These are phyloP conservation scores for Penicillium sp. DNA, from an alignment of 2,329 filamentous ascomycete species.

Conservation along the genomic window DNA sequence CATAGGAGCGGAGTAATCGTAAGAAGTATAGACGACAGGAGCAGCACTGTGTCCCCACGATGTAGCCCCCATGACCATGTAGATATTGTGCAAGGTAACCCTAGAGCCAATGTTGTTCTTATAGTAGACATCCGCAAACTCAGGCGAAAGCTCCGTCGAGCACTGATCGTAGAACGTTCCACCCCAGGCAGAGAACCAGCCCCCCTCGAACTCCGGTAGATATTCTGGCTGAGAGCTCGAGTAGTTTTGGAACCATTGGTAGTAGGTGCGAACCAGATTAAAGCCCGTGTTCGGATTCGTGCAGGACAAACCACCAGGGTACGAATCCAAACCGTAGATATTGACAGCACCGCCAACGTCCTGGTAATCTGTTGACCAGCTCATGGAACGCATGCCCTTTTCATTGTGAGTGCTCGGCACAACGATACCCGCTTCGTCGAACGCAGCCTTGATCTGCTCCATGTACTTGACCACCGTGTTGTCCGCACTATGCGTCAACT, in stretches of 20 bases:
- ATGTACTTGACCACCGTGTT: conserved; percentile 54
- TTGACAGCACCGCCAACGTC: conserved; percentile 58
- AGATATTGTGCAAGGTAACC: conserved; percentile 52
- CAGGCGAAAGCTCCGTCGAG: conserved; percentile 46
- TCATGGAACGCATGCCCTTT: conserved; percentile 51
- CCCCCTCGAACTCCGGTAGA: conserved; percentile 57
- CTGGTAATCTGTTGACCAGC: conserved; percentile 58
- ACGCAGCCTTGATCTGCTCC: conserved; percentile 53
- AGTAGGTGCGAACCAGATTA: conserved; percentile 54
- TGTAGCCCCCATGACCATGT: conserved; percentile 58
- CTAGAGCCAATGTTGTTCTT: conserved; percentile 57
- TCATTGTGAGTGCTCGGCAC: conserved; percentile 55
- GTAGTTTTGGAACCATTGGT: conserved; percentile 60
- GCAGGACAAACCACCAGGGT: conserved; percentile 49
- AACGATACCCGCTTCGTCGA: conserved; percentile 49
- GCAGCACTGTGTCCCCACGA: conserved; percentile 57
- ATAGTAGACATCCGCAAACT: conserved; percentile 58
- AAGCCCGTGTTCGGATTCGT: conserved; percentile 53
- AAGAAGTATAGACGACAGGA: conserved; percentile 52
- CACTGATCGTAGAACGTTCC: conserved; percentile 56
- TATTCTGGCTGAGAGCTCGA: conserved; percentile 54
- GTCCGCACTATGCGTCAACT: conserved; percentile 45
- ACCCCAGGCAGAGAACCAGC: conserved; percentile 57
- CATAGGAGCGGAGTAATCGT: conserved; percentile 53
- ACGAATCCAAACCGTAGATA: conserved; percentile 36